Evolutionary conservation across 2,329 filamentous ascomycete genomes (phyloP).

Genomic region (Teratosphaeria pseudoeucalypti): DNA sequence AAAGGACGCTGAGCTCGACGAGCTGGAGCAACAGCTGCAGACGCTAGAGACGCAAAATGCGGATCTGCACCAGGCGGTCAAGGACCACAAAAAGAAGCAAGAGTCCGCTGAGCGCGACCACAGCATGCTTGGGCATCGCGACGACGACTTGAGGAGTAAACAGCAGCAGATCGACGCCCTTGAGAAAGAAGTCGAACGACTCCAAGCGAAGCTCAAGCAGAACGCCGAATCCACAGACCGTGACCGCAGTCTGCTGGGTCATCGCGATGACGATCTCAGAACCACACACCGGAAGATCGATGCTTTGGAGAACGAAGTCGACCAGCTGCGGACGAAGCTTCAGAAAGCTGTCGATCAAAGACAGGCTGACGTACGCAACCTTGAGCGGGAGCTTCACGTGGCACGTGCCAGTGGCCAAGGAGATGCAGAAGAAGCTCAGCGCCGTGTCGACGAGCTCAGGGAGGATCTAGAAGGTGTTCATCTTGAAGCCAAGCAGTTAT

Average conservation of each 20-base stretch:
- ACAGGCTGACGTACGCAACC: constrained; percentile 28
- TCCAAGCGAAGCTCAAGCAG: constrained; percentile 29
- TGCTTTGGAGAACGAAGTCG: constrained; percentile 20
- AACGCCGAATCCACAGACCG: constrained; percentile 15
- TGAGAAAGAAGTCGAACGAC: constrained; percentile 24
- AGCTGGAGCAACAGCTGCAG: constrained; percentile 26
- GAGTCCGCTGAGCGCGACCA: constrained; percentile 18
- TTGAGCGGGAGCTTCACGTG: constrained; percentile 34
- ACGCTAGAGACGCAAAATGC: constrained; percentile 21
- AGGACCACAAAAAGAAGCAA: constrained; percentile 12
- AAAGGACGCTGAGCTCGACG: constrained; percentile 29
- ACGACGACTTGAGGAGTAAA: constrained; percentile 14
- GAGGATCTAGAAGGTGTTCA: constrained; percentile 34
- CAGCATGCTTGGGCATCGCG: constrained; percentile 18
- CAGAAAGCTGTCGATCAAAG: constrained; percentile 21
- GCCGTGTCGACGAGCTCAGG: constrained; percentile 42
- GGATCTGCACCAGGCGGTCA: constrained; percentile 16
- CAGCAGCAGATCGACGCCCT: constrained; percentile 19
- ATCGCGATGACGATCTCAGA: constrained; percentile 16
- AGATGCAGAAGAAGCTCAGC: constrained; percentile 16
- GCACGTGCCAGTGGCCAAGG: constrained; percentile 13
- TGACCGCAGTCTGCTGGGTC: constrained; percentile 21
- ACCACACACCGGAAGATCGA: constrained; percentile 17
- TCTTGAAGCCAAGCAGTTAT: constrained; percentile 24
- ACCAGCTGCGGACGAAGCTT: constrained; percentile 30